Percentiles rank a stretch among this genome's conserved stretches.
These are phyloP conservation scores for Sanghuangporus weigelae DNA, from an alignment of 1,284 basidiomycete species.

Conservation along the genomic window DNA sequence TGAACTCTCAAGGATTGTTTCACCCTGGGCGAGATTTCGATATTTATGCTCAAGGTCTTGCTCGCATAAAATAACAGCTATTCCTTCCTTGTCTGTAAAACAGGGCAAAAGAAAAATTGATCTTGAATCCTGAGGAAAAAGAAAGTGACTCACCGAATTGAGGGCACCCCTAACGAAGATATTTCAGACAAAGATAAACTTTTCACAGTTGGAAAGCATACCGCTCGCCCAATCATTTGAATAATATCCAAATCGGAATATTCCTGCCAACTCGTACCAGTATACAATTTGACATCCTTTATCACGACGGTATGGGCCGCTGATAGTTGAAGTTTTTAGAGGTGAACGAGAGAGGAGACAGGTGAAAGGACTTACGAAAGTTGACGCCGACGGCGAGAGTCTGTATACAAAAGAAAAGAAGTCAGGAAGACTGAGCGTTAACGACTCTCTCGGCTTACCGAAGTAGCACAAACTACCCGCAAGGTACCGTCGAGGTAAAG, in stretches of 20 bases:
- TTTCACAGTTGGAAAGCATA: conserved; percentile 24
- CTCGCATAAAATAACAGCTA: conserved; percentile 79
- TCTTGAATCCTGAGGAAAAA: neutral
- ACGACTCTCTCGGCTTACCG: conserved; percentile 39
- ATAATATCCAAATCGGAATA: conserved; percentile 81
- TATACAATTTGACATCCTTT: conserved; percentile 73
- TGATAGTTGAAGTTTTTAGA: conserved; percentile 24
- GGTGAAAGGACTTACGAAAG: conserved; percentile 50
- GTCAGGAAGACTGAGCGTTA: neutral
- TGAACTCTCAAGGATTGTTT: conserved; percentile 77
- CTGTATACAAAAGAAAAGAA: conserved; percentile 30
- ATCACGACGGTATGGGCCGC: conserved; percentile 80
- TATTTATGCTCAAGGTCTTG: conserved; percentile 70
- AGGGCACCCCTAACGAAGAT: conserved; percentile 69
- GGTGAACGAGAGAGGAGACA: neutral
- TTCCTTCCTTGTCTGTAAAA: conserved; percentile 65
- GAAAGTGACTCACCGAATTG: conserved; percentile 66
- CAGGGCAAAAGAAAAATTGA: conserved; percentile 1
- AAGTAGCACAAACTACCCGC: conserved; percentile 68
- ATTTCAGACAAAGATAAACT: neutral
- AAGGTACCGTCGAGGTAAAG: conserved; percentile 62
- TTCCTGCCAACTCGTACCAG: conserved; percentile 58
- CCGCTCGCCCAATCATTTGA: conserved; percentile 83
- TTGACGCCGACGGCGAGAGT: conserved; percentile 89
- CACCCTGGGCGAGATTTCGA: conserved; percentile 54